A percentile compares a stretch with the other conserved stretches of the same genome.
Conservation (phyloP, 2,329 filamentous ascomycete genomes). For the Aspergillus puulaauensis region DNA sequence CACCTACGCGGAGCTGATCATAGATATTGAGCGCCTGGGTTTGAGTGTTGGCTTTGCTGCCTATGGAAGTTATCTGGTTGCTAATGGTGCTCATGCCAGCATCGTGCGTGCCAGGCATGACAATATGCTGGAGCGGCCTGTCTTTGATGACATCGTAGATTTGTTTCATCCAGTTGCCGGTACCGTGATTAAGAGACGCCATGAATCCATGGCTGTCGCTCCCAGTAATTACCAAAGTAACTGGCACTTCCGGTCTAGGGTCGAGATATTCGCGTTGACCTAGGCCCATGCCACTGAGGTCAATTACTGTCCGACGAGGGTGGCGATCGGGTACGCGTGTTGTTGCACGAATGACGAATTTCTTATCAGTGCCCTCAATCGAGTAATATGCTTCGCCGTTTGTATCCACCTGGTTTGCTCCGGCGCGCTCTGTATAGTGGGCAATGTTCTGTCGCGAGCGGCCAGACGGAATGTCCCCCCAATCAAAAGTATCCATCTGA, state of each 20-base stretch:
- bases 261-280: constrained; percentile 10
- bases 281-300: constrained; percentile 7
- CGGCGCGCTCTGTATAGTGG: not conserved
- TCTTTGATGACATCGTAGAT: constrained; percentile 10
- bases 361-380: constrained; percentile 5
- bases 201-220: constrained; percentile 6
- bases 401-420: constrained; percentile 3
- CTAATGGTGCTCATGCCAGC: constrained; percentile 14
- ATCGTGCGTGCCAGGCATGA: constrained; percentile 12
- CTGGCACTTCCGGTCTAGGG: constrained; percentile 4
- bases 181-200: constrained; percentile 6
- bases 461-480: constrained; percentile 10
- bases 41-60: constrained; percentile 8
- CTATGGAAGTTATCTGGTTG: constrained; percentile 5
- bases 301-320: constrained; percentile 8
- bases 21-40: constrained; percentile 11
- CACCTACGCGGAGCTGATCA: constrained; percentile 8
- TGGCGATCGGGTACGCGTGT: constrained; percentile 7
- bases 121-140: constrained; percentile 6
- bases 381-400: constrained; percentile 11
- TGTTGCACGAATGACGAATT: constrained; percentile 9
- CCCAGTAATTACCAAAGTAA: constrained; percentile 10
- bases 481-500: constrained; percentile 10
- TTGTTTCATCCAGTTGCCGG: constrained; percentile 7
- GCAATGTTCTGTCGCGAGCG: constrained; percentile 8